Base-by-base conservation (phyloP, 257 asterid species). In the Prunella vulgaris region DNA sequence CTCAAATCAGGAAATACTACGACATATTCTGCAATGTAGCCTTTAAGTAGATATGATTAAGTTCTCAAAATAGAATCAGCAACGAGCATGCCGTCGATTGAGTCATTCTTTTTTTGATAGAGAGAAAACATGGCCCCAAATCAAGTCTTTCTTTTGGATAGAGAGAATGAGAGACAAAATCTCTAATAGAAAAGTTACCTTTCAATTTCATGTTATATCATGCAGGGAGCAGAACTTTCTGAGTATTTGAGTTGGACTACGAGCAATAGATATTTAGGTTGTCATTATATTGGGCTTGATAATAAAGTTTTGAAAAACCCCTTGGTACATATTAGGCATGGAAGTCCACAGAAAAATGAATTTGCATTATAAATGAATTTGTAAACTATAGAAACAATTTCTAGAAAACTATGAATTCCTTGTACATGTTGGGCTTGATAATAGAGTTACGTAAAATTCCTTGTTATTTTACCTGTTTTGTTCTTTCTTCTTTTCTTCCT, bases 281-380 rank as follows among this genome's bases (percentile, higher is more conserved):
- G 64, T 4, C 64, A n/a, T n/a, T n/a, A n/a, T n/a, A n/a, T n/a
- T n/a, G n/a, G n/a, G n/a, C n/a, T n/a, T n/a, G n/a, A n/a, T n/a
- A n/a, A n/a, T n/a, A 5, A 62, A 40, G 32, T 17, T 33, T 2
- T 9, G 37, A 7, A n/a, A 33, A 3, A 60, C 1, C 12, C 30
- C 25, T 18, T 27, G 33, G 32, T 6, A 27, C 20, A 5, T 27
- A 91, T 73, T n/a, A n/a, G n/a, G n/a, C n/a, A n/a, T n/a, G n/a
- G n/a, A n/a, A n/a, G n/a, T n/a, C n/a, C n/a, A n/a, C n/a, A n/a
- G n/a, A n/a, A n/a, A n/a, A n/a, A n/a, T n/a, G n/a, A n/a, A n/a
- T n/a, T n/a, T n/a, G n/a, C n/a, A n/a, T n/a, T n/a, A n/a, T n/a
- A n/a, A n/a, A n/a, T n/a, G n/a, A n/a, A n/a, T n/a, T n/a, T n/a